Conservation (phyloP, 140 eudicot genomes). For the Cichorium intybus region DNA sequence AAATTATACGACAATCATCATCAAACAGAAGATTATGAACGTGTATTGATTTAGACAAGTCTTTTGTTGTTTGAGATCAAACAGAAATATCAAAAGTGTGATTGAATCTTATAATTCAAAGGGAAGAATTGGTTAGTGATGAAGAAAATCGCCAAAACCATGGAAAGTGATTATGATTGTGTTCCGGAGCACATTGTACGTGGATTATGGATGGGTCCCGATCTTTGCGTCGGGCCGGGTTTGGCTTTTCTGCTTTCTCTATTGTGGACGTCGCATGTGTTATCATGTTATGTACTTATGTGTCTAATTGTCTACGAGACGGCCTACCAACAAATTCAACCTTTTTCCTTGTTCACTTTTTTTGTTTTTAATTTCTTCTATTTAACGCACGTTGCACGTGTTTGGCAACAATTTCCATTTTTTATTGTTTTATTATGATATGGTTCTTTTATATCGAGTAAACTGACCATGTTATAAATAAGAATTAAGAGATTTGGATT, state of each 20-base stretch:
- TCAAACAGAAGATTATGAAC: neutral
- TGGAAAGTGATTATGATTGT: constrained; percentile 33
- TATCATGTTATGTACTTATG: too few species aligned
- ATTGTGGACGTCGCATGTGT: neutral
- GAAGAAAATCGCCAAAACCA: neutral
- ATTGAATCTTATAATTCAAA: neutral
- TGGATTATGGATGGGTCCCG: constrained; percentile 27
- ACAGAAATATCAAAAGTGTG: neutral
- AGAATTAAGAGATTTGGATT: too few species aligned
- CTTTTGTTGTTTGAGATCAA: constrained; percentile 4
- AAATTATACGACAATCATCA: neutral
- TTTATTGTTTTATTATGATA: too few species aligned
- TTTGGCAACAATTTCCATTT: neutral
- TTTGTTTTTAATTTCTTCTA: neutral
- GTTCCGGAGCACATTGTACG: constrained; percentile 38
- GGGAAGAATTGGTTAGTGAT: constrained; percentile 6
- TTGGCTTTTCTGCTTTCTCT: neutral
- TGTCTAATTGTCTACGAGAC: neutral
- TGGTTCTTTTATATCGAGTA: too few species aligned
- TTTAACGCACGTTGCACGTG: neutral
- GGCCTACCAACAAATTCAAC: neutral
- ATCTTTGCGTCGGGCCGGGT: constrained; percentile 19
- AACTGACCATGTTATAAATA: too few species aligned
- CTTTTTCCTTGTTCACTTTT: neutral
- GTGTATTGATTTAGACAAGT: neutral